A percentile compares a stretch with the other conserved stretches of the same genome.
Evolutionary conservation across 2,329 filamentous ascomycete species (phyloP).

Genomic region (Monosporascus cannonballus): DNA sequence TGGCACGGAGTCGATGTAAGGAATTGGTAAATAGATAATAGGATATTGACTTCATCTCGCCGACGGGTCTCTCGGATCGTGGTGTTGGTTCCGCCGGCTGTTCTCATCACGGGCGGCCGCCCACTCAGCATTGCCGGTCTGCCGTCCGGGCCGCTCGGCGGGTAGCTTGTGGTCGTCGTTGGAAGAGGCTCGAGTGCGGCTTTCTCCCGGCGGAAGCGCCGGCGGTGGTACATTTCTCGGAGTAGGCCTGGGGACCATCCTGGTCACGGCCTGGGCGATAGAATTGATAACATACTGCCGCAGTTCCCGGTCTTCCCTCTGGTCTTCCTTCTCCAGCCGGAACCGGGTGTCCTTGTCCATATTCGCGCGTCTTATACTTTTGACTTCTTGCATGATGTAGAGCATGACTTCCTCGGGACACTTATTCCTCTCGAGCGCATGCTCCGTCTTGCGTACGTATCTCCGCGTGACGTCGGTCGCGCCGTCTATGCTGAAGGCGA

Average conservation of each 20-base stretch:
- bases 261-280: conserved; percentile 67
- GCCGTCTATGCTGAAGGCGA: conserved; percentile 91
- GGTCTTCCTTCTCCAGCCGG: conserved; percentile 73
- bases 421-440: conserved; percentile 64
- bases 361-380: conserved; percentile 71
- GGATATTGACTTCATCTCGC: conserved; percentile 6
- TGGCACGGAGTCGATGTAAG: too few relatives aligned
- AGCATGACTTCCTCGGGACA: conserved; percentile 82
- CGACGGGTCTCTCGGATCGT: conserved; percentile 38
- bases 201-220: conserved; percentile 9
- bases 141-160: conserved; percentile 50
- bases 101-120: conserved; percentile 40
- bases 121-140: conserved; percentile 47
- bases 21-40: too few relatives aligned
- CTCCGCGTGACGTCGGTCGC: conserved; percentile 60
- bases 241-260: conserved; percentile 50
- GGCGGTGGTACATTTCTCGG: conserved; percentile 15
- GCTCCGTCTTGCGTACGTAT: conserved; percentile 58
- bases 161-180: conserved; percentile 55
- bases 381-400: conserved; percentile 86
- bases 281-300: conserved; percentile 67
- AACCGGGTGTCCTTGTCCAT: conserved; percentile 80
- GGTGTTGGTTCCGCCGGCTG: conserved; percentile 30
- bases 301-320: conserved; percentile 68
- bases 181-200: conserved; percentile 16